Evolutionary conservation across 148 eudicot genomes (phyloP), one percentile per base, ranked within the genome.

Genomic region (Salicornia ramosissima): DNA sequence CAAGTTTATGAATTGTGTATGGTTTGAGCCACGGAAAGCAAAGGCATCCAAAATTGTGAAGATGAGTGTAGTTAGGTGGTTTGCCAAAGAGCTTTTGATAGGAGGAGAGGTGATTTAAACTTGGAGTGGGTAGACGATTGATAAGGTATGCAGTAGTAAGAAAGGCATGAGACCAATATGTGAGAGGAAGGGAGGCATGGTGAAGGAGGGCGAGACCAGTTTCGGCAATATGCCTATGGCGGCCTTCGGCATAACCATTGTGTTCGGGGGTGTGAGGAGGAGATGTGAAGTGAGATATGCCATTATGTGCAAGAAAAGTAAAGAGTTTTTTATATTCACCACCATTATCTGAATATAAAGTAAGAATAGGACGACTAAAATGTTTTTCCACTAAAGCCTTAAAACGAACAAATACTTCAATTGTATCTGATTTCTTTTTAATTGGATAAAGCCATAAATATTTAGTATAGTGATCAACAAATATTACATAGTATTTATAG

Each of bases 401-500:
- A 31, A 60, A 60, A 0, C 21, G 9, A 30, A 36, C 8, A 36
- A 60, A 10, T 2, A 31, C 40, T 13, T 6, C 36, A 10, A 1
- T 3, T 12, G 64, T 29, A n/a, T 59, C 39, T 2, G 40, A 59
- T 31, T 59, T 59, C 6, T 14, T 6, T 59, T 33, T 30, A 10
- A 59, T 59, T 1, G 64, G 64, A 30, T 59, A 59, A 26, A 33
- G 21, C 40, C 64, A 28, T 12, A 31, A 25, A 33, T 10, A 60
- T 18, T 60, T 60, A 29, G 64, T 59, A 31, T 30, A 59, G 42
- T 59, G 64, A 15, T 59, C 64, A 31, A 59, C n/a, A 30, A 59
- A 30, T 30, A 59, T 6, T 15, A 59, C n/a, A 59, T 59, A 59
- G 18, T 28, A 59, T 29, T 18, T 59, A 29, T 51, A 45, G 10